Conservation (phyloP, 2,329 filamentous ascomycete species). For the Hortaea werneckii region DNA sequence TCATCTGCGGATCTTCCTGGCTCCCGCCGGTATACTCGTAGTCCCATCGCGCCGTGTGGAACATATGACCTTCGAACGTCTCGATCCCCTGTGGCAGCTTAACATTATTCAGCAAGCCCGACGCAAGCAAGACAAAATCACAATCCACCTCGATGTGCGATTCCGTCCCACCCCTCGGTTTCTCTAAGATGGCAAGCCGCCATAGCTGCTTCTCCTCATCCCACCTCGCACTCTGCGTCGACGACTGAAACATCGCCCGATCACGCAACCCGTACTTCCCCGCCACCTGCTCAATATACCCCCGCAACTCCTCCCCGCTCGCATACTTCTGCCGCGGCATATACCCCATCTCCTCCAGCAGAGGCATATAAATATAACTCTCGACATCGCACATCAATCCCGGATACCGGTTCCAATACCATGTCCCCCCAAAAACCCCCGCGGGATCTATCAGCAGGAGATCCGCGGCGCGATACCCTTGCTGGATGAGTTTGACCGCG, state of each 20-base stretch:
- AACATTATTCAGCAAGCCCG: conserved; percentile 30
- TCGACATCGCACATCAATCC: conserved; percentile 49
- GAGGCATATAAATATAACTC: conserved; percentile 49
- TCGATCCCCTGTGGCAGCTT: conserved; percentile 36
- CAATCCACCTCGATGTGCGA: conserved; percentile 21
- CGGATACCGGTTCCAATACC: conserved; percentile 24
- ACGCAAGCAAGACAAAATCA: conserved; percentile 31
- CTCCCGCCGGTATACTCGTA: conserved; percentile 33
- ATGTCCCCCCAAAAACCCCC: conserved; percentile 40
- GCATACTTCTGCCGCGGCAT: conserved; percentile 45
- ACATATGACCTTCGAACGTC: conserved; percentile 30
- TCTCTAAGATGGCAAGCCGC: conserved; percentile 21
- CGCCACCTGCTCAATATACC: conserved; percentile 37
- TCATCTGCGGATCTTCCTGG: conserved; percentile 20
- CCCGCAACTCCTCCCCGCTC: conserved; percentile 36
- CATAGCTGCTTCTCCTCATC: conserved; percentile 31
- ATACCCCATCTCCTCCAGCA: conserved; percentile 50
- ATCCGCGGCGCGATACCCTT: conserved; percentile 26
- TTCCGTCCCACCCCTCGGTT: conserved; percentile 18
- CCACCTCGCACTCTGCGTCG: conserved; percentile 37
- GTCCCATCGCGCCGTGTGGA: conserved; percentile 38
- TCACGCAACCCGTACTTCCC: conserved; percentile 34
- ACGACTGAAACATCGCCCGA: conserved; percentile 39
- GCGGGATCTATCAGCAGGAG: conserved; percentile 37
- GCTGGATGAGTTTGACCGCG: conserved; percentile 31